Conservation (phyloP, 805 yeast genomes). For the Candida xyloterini region DNA sequence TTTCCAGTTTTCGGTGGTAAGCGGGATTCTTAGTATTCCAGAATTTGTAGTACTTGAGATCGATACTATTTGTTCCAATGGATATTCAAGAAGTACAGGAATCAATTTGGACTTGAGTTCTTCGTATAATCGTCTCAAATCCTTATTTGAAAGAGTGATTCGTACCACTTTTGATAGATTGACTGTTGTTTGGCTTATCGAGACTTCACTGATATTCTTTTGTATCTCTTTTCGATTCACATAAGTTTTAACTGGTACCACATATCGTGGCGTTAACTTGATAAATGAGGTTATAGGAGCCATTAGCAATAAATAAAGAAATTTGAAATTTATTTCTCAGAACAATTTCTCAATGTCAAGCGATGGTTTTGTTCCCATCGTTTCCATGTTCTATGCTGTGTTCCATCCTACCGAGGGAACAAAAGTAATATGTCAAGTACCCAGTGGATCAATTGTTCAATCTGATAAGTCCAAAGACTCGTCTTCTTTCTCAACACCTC, state of each 20-base stretch:
- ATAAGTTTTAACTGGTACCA: constrained; percentile 27
- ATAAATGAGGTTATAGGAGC: constrained; percentile 25
- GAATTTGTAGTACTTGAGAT: constrained; percentile 8
- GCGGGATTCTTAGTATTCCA: constrained; percentile 17
- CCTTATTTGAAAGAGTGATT: constrained; percentile 26
- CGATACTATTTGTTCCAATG: constrained; percentile 20
- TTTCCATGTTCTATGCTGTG: constrained; percentile 83
- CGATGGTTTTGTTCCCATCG: constrained; percentile 81
- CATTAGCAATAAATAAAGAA: background rate
- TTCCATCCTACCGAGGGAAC: constrained; percentile 97
- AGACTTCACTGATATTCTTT: constrained; percentile 18
- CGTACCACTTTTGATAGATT: constrained; percentile 22
- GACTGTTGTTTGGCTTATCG: constrained; percentile 9
- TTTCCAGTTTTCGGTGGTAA: constrained; percentile 26
- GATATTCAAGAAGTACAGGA: constrained; percentile 21
- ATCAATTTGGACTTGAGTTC: constrained; percentile 19
- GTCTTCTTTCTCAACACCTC: constrained; percentile 36
- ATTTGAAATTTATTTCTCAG: too few species aligned
- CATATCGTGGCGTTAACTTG: constrained; percentile 12
- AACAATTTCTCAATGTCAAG: constrained; percentile 23
- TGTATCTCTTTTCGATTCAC: constrained; percentile 25
- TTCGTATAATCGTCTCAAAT: constrained; percentile 20
- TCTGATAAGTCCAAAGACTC: constrained; percentile 34
- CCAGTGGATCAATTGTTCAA: constrained; percentile 62
- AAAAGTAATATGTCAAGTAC: constrained; percentile 86